Base-by-base conservation (phyloP, 1,284 basidiomycete genomes). In the Gymnopus androsaceus region DNA sequence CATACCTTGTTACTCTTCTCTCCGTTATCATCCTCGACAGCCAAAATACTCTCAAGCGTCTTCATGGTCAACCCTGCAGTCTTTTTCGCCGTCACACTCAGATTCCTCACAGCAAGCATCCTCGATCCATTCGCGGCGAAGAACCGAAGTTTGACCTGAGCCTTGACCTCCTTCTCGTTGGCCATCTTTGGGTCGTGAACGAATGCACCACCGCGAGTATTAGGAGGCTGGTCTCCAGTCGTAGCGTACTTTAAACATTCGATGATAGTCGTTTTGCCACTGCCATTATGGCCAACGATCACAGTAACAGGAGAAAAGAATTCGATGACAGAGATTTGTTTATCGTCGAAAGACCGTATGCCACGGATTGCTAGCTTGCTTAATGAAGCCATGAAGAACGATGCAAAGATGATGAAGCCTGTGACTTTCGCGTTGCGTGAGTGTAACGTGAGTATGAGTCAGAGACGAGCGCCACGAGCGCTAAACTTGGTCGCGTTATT, bases 191-290 rank as follows among this genome's bases (percentile, higher is more conserved):
- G 97, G 73, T 99, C 97, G 70, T 99, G 96, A 5, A 99, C 78
- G 69, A 99, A 99, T 0, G 97, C 97, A 28, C 97, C 97, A 27
- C 96, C 96, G 62, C 96, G 95, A 30, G 95, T 95, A 69, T 98
- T 98, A 0, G 97, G 94, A 0, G 97, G 97, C 63, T 99, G 87
- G 71, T 99, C 95, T 31, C 97, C 97, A 0, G 97, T 99, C 0
- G 96, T 98, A 4, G 94, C 94, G 70, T 99, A 99, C 76, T 99
- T 99, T 69, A 99, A 84, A 73, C 96, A 99, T 78, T 99, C 97
- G 72, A 99, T 99, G 69, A 99, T 92, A 1, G 96, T 99, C 67
- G 97, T 99, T 78, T 99, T 99, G 50, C 97, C 97, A 64, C 92
- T 95, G 14, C 97, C 97, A 74, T 99, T 99, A 76, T 96, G 93